Base-by-base conservation (phyloP, 164 flowering plant species). In the Umbilicus rupestris region DNA sequence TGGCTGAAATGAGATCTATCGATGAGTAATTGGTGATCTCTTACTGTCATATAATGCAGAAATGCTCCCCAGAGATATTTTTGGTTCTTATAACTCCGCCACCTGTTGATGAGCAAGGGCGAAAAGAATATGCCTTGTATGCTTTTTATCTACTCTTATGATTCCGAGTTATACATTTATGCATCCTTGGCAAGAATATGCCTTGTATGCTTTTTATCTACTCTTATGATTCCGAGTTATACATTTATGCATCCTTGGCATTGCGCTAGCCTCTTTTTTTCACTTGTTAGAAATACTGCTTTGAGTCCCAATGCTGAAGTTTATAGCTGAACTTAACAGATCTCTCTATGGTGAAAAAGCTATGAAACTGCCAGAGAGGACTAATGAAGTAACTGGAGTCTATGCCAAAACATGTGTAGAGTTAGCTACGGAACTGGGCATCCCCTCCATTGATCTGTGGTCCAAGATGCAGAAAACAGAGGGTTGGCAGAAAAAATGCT, bases 381-480 rank as follows among this genome's bases (percentile, higher is more conserved):
- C 95, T 37, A 89, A 92, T 68, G 89, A 87, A 76, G 66, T 68
- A 65, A 58, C 96, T 28, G 98, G 90, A 71, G 67, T 68, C 45
- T 89, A 89, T 76, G 95, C 98, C n/a, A 76, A 71, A 66, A 62
- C 75, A 26, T 92, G 98, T 60, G 67, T 89, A 64, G 87, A 79
- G 68, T 68, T 89, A 57, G 98, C 92, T 58, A 73, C 69, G 66
- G 92, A 87, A 63, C 52, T 89, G 59, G 86, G 81, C 64, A 10
- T 88, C 12, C 78, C 77, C 17, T 78, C 75, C 22, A 74, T 89
- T 42, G 70, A 92, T 80, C 66, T 89, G 3, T 92, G 96, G 98
- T 81, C 96, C 62, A 89, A 87, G 80, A 88, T 92, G 95, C 96
- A 92, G 74, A 85, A 87, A 74, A 80, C 81, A 9, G 80, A 77